phyloP scores from a whole-genome alignment of 78 protist species.

The slime mould (Dictyostelium discoideum) region dicty_2.7 NC_007090.3:4748501-4749000 shows the following conservation, averaged over 20 bases:
- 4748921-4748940: slow-evolving; percentile 3
- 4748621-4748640: slow-evolving; percentile 94
- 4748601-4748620: slow-evolving; percentile 93
- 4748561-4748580: slow-evolving; percentile 98
- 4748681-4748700: slow-evolving; percentile 70
- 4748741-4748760: slow-evolving; percentile 74
- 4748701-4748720: slow-evolving; percentile 77
- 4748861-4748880: slow-evolving; percentile 46
- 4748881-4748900: slow-evolving; percentile 17
- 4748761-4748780: slow-evolving; percentile 7
- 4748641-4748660: slow-evolving; percentile 92
- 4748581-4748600: slow-evolving; percentile 95
- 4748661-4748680: slow-evolving; percentile 90
- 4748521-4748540: slow-evolving; percentile 95
- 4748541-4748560: slow-evolving; percentile 97
- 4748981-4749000: not conserved
- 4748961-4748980: not conserved
- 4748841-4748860: slow-evolving; percentile 59
- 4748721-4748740: slow-evolving; percentile 90
- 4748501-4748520: slow-evolving; percentile 92
- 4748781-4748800: not conserved
- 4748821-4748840: slow-evolving; percentile 36
- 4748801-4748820: not conserved
- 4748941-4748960: not conserved
- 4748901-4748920: not conserved